Base-by-base conservation (phyloP, 169 alveolate species). In the Eimeria acervulina region DNA sequence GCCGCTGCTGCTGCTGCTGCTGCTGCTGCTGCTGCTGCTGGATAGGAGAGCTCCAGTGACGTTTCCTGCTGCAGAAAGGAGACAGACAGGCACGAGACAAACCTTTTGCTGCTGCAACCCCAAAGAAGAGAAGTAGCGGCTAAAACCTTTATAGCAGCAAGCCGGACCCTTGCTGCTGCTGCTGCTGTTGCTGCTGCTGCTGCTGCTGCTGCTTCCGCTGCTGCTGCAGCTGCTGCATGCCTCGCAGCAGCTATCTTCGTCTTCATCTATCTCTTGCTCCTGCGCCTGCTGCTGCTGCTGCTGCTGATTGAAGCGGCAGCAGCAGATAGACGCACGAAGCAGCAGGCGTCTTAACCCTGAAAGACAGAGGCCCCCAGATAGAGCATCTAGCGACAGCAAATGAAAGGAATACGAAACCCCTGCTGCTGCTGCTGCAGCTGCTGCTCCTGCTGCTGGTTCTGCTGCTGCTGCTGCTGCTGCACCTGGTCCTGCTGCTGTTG, bases 1-100 rank as follows among this genome's bases (percentile, higher is more conserved):
- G 63, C 89, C 19, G 55, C 55, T 44, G 89, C 55, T 78, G 89
- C 63, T 26, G 78, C 93, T 33, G 42, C 42, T 19, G 40, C 31
- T 28, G 63, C 63, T 78, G 63, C 89, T 47, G 55, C 55, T 44
- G 89, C 55, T 78, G 89, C 63, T 26, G 70, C 47, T 83, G 70
- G 47, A 8, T 10, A 55, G 40, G 68, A 55, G 38, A 19, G 74
- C n/a, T 28, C 92, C 92, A 28, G 70, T 81, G 66, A 81, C 90
- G 26, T 81, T 81, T 36, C 72, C 36, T 40, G 68, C 90, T 72
- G 84, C 84, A 36, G 84, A 72, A 36, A 72, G 40, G 84, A 72
- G 84, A 36, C 84, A 72, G 52, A 72, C 44, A 12, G 84, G 84
- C 23, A 72, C 47, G 52, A 72, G 84, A 38, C 84, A 72, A 28